These are phyloP conservation scores for Exophiala oligosperma DNA, from an alignment of 2,329 filamentous ascomycete genomes.

Conservation along the genomic window DNA sequence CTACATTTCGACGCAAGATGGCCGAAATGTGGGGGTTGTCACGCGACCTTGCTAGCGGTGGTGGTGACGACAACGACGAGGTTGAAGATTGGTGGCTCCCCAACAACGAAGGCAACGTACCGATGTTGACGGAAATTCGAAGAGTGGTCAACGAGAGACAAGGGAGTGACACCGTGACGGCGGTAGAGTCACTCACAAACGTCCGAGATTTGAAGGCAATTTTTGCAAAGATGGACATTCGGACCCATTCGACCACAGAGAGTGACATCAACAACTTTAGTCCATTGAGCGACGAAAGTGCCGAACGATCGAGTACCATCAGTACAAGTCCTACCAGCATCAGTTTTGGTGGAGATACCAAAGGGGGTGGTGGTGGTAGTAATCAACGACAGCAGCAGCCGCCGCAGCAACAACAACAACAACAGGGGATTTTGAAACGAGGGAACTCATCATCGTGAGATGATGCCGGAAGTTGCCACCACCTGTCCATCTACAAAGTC, in stretches of 20 bases:
- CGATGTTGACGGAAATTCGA: slow-evolving; percentile 73
- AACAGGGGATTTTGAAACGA: not conserved
- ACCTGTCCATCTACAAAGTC: not conserved
- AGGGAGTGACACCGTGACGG: slow-evolving; percentile 44
- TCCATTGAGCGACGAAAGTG: slow-evolving; percentile 16
- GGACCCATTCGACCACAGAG: slow-evolving; percentile 33
- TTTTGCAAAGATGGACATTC: slow-evolving; percentile 64
- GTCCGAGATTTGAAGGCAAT: slow-evolving; percentile 74
- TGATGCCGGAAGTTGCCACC: not conserved
- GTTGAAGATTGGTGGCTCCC: slow-evolving; percentile 88
- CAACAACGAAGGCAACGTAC: slow-evolving; percentile 72
- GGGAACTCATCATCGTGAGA: slow-evolving; percentile 5
- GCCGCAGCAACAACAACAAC: not conserved
- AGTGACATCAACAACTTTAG: slow-evolving; percentile 11
- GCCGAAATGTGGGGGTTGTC: slow-evolving; percentile 63
- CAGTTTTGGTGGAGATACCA: slow-evolving; percentile 1
- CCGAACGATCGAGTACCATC: slow-evolving; percentile 14
- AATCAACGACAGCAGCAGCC: not conserved
- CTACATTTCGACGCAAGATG: slow-evolving; percentile 72
- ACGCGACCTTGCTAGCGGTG: slow-evolving; percentile 44
- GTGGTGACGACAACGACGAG: slow-evolving; percentile 35
- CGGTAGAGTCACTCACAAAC: slow-evolving; percentile 40
- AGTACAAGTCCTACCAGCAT: slow-evolving; percentile 21
- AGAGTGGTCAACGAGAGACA: slow-evolving; percentile 74
- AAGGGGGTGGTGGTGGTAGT: too few species aligned